Conservation (phyloP, 495 filamentous ascomycete species). For the Penicillium pulvis region DNA sequence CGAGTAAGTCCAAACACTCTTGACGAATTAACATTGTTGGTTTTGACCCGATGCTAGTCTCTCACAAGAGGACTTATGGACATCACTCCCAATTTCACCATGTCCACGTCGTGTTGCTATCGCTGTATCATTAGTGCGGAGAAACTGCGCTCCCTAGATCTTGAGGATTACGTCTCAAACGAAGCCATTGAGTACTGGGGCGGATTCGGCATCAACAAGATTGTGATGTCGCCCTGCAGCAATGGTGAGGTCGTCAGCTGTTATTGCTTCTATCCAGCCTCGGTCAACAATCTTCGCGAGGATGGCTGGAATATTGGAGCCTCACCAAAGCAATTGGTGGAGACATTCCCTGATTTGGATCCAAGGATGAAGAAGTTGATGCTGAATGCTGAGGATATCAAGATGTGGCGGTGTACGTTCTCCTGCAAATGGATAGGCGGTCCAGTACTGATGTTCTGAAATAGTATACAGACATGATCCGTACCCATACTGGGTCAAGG, state of each 20-base stretch:
- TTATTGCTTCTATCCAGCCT: slow-evolving; percentile 31
- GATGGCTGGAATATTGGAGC: slow-evolving; percentile 33
- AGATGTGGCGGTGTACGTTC: slow-evolving; percentile 33
- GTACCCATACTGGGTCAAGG: slow-evolving; percentile 31
- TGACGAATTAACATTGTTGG: not conserved
- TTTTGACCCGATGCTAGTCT: slow-evolving; percentile 7
- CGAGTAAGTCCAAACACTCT: slow-evolving; percentile 17
- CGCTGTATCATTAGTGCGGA: slow-evolving; percentile 33
- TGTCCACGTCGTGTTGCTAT: slow-evolving; percentile 35
- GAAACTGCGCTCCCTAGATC: slow-evolving; percentile 26
- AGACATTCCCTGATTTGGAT: slow-evolving; percentile 30
- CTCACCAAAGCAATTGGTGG: slow-evolving; percentile 28
- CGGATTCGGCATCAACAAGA: slow-evolving; percentile 36
- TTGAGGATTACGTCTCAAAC: slow-evolving; percentile 30
- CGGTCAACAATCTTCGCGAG: slow-evolving; percentile 26
- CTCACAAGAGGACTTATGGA: slow-evolving; percentile 23
- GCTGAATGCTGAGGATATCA: slow-evolving; percentile 32
- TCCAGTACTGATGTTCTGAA: not conserved
- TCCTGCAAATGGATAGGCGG: not conserved
- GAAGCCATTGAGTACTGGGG: slow-evolving; percentile 39
- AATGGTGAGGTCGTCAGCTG: slow-evolving; percentile 31
- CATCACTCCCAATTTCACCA: slow-evolving; percentile 27
- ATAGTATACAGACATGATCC: slow-evolving; percentile 31
- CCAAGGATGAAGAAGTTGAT: slow-evolving; percentile 28
- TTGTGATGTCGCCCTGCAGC: slow-evolving; percentile 34